Evolutionary conservation across 2,329 filamentous ascomycete species (phyloP), one percentile per base, ranked within the genome.

Genomic region (Aspergillus floridensis): DNA sequence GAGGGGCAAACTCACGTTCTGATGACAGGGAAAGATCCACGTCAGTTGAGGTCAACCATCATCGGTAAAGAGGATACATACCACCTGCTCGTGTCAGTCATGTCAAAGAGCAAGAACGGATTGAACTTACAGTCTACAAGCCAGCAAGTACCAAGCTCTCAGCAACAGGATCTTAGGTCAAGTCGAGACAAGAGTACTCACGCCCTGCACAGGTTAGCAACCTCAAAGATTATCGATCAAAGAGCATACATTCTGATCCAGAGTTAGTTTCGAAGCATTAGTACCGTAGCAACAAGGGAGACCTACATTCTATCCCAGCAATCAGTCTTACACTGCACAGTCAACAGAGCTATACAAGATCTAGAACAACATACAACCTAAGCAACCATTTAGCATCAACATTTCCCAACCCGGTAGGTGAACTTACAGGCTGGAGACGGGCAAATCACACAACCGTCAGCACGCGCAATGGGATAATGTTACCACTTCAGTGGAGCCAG

Each of bases 71-170:
- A 7, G 29, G 19, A 41, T 46, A 62, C 60, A 50, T 62, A 62
- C 60, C 57, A 62, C 60, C 60, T 62, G 35, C 24, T 16, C n/a
- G 46, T 24, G 60, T 62, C 46, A 62, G 60, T n/a, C 12, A 57
- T 5, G 29, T 46, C 29, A 48, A 32, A 29, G 6, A 22, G 26
- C 35, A 14, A 49, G 7, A 4, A 22, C 6, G 10, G 26, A 53
- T 52, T 3, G 8, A 19, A 62, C 60, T 49, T 51, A 59, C 60
- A 56, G 60, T 62, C 60, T 62, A 26, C n/a, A 49, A 31, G 11
- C 12, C 48, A 31, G 12, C 22, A n/a, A 22, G 21, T 24, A 12
- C 48, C 48, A 49, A 44, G 24, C 10, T 49, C n/a, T 49, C 48
- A 49, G 48, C 48, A 22, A 7, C 7, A 6, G 12, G n/a, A 44